Conservation (phyloP, 306 rosid genomes). For the Leucaena leucocephala region DNA sequence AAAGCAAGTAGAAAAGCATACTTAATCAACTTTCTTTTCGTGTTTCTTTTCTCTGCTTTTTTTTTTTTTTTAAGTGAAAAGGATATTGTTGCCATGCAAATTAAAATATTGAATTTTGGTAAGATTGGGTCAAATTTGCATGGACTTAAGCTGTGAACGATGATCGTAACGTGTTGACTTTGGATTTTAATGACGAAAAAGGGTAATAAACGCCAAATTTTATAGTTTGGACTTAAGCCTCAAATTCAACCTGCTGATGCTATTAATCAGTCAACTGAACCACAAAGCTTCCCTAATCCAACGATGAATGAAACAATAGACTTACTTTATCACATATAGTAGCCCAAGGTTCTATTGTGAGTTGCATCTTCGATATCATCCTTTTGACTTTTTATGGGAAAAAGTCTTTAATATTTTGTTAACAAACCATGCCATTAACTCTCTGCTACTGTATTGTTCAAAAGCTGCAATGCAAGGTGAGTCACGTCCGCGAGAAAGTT, state of each 20-base stretch:
- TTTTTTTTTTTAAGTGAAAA: neutral
- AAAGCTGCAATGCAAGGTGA: too few species aligned
- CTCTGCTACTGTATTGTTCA: too few species aligned
- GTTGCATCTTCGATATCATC: neutral
- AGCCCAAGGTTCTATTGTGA: neutral
- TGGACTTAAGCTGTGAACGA: neutral
- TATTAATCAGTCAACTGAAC: constrained; percentile 47
- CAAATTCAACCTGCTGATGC: constrained; percentile 6
- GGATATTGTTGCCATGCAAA: neutral
- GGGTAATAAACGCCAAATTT: neutral
- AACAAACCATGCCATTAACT: neutral
- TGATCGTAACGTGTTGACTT: neutral
- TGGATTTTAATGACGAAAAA: neutral
- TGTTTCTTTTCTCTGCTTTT: too few species aligned
- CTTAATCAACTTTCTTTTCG: neutral
- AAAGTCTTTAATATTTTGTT: neutral
- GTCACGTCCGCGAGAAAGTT: neutral
- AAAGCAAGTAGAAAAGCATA: constrained; percentile 22
- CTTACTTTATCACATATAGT: constrained; percentile 23
- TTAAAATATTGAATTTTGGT: neutral
- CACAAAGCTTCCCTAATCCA: constrained; percentile 47
- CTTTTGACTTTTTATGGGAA: neutral
- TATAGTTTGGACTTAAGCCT: neutral
- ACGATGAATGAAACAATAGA: constrained; percentile 18
- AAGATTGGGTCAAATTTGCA: neutral